phyloP scores from a whole-genome alignment of 2,329 filamentous ascomycete genomes.

The Chaetomiaceae sp. region DNA sequence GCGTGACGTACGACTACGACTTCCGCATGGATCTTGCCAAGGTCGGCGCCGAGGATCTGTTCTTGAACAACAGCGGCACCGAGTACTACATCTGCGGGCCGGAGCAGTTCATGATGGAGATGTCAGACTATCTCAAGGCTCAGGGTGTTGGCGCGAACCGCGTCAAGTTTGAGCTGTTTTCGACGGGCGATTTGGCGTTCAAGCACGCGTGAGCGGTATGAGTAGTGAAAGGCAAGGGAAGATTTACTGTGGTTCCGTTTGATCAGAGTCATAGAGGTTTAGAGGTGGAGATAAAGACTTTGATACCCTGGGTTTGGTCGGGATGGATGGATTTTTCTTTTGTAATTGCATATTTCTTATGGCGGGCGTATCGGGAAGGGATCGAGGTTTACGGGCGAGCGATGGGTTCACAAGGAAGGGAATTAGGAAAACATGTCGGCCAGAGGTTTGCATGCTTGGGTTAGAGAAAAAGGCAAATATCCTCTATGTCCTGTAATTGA shows the following conservation, averaged over 20 bases:
- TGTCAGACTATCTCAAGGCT: constrained; percentile 39
- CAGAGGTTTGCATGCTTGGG: too few species aligned
- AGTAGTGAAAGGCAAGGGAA: not conserved
- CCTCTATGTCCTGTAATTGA: too few species aligned
- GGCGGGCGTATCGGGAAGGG: too few species aligned
- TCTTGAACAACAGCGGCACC: constrained; percentile 40
- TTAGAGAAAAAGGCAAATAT: too few species aligned
- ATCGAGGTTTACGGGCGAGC: too few species aligned
- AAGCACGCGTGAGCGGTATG: constrained; percentile 12
- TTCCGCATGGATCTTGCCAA: constrained; percentile 45
- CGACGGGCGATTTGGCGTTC: constrained; percentile 39
- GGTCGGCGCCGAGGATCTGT: constrained; percentile 40
- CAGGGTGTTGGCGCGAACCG: constrained; percentile 37
- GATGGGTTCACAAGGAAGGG: too few species aligned
- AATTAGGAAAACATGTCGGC: too few species aligned
- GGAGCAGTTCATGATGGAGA: constrained; percentile 51
- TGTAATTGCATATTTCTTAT: too few species aligned
- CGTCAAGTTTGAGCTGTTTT: constrained; percentile 45
- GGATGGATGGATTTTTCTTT: too few species aligned
- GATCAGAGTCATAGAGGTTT: not conserved
- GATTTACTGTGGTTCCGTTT: not conserved
- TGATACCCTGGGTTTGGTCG: constrained; percentile 4
- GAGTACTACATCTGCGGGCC: constrained; percentile 55
- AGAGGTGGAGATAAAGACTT: not conserved
- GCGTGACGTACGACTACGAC: constrained; percentile 42